Percentiles rank a stretch among this genome's conserved stretches.
phyloP scores from a whole-genome alignment of 305 asterid genomes.

The Rubia tinctorum region DNA sequence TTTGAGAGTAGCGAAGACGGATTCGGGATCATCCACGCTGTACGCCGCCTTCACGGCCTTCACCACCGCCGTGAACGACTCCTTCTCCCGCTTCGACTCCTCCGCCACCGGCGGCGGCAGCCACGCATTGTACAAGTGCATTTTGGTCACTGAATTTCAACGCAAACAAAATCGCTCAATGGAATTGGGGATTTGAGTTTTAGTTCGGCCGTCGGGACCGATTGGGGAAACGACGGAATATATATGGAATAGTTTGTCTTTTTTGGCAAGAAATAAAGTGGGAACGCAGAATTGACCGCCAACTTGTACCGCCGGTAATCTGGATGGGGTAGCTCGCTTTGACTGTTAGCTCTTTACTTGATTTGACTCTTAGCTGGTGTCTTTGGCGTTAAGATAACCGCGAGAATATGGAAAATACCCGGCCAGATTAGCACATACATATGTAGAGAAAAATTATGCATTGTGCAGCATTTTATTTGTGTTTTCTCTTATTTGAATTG shows the following conservation, averaged over 20 bases:
- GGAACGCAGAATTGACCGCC: slow-evolving; percentile 21
- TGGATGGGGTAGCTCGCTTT: background rate
- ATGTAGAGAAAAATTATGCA: no score
- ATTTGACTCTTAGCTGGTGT: background rate
- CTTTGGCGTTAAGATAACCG: slow-evolving; percentile 1
- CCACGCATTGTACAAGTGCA: slow-evolving; percentile 98
- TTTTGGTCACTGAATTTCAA: slow-evolving; percentile 13
- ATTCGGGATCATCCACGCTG: slow-evolving; percentile 74
- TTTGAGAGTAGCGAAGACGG: slow-evolving; percentile 87
- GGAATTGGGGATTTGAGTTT: background rate
- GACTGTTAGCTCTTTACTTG: background rate
- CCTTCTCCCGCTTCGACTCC: slow-evolving; percentile 73
- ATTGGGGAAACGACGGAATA: background rate
- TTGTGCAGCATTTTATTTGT: no score
- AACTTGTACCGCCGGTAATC: slow-evolving; percentile 30
- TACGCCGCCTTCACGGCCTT: slow-evolving; percentile 64
- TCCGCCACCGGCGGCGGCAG: slow-evolving; percentile 98
- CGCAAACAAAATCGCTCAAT: background rate
- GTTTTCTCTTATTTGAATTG: no score
- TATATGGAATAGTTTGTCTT: slow-evolving; percentile 35
- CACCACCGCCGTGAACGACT: slow-evolving; percentile 70
- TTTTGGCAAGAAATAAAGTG: slow-evolving; percentile 45
- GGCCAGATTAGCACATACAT: no score
- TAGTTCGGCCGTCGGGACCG: background rate
- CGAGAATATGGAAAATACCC: no score